Evolutionary conservation across 306 rosid genomes (phyloP), one percentile per base, ranked within the genome.

Genomic region (Begonia masoniana): DNA sequence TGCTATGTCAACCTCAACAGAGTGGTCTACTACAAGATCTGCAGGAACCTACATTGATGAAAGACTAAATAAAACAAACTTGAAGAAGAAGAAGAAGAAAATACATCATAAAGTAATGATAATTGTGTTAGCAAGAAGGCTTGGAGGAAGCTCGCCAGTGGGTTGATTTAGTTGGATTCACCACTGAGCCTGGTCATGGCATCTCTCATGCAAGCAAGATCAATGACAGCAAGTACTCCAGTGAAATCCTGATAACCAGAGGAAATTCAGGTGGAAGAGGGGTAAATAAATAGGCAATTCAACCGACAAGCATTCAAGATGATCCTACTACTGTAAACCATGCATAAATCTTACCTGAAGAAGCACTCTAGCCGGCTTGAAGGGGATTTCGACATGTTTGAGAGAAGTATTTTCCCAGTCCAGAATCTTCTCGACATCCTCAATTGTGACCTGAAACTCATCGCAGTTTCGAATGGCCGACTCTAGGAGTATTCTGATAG

Each of bases 211-310:
- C 92, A 78, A 68, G 99, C 99, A 64, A 91, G 96, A 71, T 91
- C 99, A 77, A 91, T 94, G 51, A 91, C 96, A 66, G 88, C 92
- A n/a, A 94, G 94, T 13, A 91, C 96, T 13, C 99, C 99, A 46
- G 96, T 86, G 72, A 91, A 91, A 67, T 91, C 99, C 99, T 91
- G 82, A 67, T 41, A 26, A 60, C 24, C 24, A 21, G 24, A 21
- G 24, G 24, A 2, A 3, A 21, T 21, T 21, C 24, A 21, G 24
- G 2, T 21, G 1, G 24, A 21, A 21, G 24, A 21, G 24, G 24
- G 3, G 24, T 21, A 21, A 21, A 21, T 21, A 21, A 21, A 21
- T 21, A 21, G 24, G 24, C 3, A 21, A 21, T 21, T 21, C 24
- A 21, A 21, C 24, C 2, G 3, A 21, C 4, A 2, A 21, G 24